Conservation (phyloP, 2,329 filamentous ascomycete genomes). For the Bisporella sp. region DNA sequence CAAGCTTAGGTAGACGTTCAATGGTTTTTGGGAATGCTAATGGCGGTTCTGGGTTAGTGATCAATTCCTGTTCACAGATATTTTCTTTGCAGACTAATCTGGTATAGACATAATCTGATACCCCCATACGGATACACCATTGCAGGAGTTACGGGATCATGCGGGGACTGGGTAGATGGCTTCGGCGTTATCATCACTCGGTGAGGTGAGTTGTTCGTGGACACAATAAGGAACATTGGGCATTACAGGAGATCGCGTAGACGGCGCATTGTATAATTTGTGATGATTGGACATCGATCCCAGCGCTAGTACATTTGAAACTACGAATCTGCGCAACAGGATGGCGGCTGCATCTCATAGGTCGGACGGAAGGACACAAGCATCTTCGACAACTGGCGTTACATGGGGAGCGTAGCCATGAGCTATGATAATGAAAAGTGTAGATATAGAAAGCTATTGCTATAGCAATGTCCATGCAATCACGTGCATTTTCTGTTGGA, state of each 20-base stretch:
- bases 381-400: too few species aligned
- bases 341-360: too few species aligned
- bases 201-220: constrained; percentile 28
- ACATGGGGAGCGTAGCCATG: too few species aligned
- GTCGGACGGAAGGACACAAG: too few species aligned
- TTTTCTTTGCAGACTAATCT: constrained; percentile 17
- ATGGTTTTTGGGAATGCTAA: constrained; percentile 73
- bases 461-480: too few species aligned
- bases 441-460: too few species aligned
- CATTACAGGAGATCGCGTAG: neutral
- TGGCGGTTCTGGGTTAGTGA: constrained; percentile 74
- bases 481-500: too few species aligned
- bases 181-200: constrained; percentile 75
- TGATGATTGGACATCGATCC: neutral
- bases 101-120: constrained; percentile 70
- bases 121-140: constrained; percentile 85
- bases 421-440: too few species aligned
- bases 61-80: neutral
- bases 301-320: too few species aligned
- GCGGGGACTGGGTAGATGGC: constrained; percentile 74
- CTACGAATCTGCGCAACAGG: too few species aligned
- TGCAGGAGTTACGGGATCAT: constrained; percentile 79
- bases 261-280: neutral
- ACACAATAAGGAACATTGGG: too few species aligned
- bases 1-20: constrained; percentile 80